Conservation (phyloP, 805 yeast genomes). For the Ogataea polymorpha region DNA sequence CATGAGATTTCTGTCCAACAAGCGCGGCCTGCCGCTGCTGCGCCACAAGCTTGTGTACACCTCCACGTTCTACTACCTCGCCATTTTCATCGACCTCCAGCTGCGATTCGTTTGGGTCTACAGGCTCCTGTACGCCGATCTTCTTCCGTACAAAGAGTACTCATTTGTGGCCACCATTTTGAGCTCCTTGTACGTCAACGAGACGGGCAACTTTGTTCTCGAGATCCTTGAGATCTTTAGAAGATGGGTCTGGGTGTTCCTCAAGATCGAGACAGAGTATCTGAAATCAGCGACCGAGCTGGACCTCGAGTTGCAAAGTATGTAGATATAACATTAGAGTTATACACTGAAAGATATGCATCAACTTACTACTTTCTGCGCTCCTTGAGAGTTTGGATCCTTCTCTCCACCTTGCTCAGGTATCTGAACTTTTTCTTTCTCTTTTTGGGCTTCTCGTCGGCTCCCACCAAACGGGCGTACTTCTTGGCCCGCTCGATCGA, state of each 20-base stretch:
- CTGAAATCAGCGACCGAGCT: constrained; percentile 25
- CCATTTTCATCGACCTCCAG: constrained; percentile 57
- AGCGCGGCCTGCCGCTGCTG: constrained; percentile 20
- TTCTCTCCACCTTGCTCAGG: constrained; percentile 77
- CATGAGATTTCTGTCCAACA: constrained; percentile 27
- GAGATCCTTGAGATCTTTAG: constrained; percentile 76
- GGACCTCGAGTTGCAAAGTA: constrained; percentile 24
- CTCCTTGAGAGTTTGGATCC: constrained; percentile 44
- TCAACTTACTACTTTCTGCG: constrained; percentile 12
- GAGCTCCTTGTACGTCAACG: constrained; percentile 37
- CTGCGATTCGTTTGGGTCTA: constrained; percentile 78
- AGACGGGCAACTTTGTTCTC: constrained; percentile 60
- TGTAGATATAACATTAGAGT: constrained; percentile 6
- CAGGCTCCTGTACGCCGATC: constrained; percentile 35
- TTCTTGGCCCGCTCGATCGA: constrained; percentile 78
- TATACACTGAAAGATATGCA: constrained; percentile 3
- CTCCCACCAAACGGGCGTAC: constrained; percentile 70
- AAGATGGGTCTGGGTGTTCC: constrained; percentile 86
- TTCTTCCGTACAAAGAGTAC: constrained; percentile 12
- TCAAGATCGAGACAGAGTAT: constrained; percentile 80
- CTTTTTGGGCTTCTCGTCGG: constrained; percentile 38
- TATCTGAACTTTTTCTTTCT: constrained; percentile 86
- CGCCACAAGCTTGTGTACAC: constrained; percentile 34
- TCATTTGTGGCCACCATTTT: constrained; percentile 18
- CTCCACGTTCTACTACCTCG: constrained; percentile 46